Conservation (phyloP, 768 basidiomycete genomes). For the Tylopilus sp. region DNA sequence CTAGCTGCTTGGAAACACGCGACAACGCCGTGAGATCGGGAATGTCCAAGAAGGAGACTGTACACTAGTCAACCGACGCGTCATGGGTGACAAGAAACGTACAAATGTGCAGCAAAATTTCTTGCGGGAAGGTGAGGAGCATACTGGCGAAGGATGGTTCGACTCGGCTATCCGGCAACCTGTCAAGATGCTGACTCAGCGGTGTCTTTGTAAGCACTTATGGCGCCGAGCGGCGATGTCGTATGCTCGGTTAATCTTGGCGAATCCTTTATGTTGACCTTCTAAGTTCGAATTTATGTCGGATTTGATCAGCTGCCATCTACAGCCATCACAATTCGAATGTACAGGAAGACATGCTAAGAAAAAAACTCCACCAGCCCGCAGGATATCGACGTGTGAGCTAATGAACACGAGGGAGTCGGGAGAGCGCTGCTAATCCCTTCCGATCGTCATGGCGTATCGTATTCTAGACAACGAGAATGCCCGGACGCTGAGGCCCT, state of each 20-base stretch:
- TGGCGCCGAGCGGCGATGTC: too few species aligned
- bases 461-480: conserved; percentile 23
- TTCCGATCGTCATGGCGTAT: conserved; percentile 9
- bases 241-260: background rate
- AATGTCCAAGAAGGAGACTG: conserved; percentile 70
- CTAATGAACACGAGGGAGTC: conserved; percentile 8
- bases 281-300: conserved; percentile 3
- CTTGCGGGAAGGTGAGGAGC: conserved; percentile 46
- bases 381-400: background rate
- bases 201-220: conserved; percentile 11
- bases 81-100: conserved; percentile 14
- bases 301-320: conserved; percentile 1
- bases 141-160: background rate
- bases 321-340: background rate
- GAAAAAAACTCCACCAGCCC: background rate
- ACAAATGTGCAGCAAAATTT: conserved; percentile 60
- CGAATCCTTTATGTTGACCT: background rate
- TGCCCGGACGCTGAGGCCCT: conserved; percentile 1
- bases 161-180: background rate
- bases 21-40: conserved; percentile 62
- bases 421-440: conserved; percentile 16
- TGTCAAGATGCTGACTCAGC: conserved; percentile 10
- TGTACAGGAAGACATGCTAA: background rate
- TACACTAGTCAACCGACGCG: background rate
- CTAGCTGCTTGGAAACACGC: conserved; percentile 45